Conservation (phyloP, 352 stramenopile species). For the Phytophthora sojae region DNA sequence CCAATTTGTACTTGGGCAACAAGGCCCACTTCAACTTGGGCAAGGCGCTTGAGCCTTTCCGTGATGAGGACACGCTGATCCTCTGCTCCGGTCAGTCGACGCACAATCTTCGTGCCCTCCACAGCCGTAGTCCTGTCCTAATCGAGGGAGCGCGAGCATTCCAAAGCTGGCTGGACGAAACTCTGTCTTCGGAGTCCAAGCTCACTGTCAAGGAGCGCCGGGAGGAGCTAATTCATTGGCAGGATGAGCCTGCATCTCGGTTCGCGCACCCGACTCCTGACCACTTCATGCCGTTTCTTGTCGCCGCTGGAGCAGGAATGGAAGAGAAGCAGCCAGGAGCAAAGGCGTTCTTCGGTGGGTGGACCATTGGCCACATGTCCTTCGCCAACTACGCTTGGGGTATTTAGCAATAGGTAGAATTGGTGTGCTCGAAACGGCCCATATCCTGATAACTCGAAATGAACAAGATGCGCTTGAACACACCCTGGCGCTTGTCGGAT, state of each 20-base stretch:
- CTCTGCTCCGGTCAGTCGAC: slow-evolving; percentile 59
- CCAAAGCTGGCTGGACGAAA: background rate
- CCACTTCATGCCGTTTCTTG: background rate
- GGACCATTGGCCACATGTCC: background rate
- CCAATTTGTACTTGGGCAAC: slow-evolving; percentile 21
- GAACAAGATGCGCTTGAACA: too few relatives aligned
- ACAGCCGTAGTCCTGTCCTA: background rate
- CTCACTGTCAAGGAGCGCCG: background rate
- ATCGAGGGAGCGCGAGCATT: background rate
- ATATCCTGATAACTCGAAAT: too few relatives aligned
- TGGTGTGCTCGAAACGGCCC: too few relatives aligned
- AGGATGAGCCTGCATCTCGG: background rate
- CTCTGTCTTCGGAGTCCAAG: background rate
- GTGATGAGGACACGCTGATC: slow-evolving; percentile 74
- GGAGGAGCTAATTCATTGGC: background rate
- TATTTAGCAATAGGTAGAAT: background rate
- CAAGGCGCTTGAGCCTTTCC: slow-evolving; percentile 48
- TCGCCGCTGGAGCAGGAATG: background rate
- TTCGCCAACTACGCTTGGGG: background rate
- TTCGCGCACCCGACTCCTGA: background rate
- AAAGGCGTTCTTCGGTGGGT: background rate
- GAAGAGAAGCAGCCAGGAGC: background rate
- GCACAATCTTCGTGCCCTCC: slow-evolving; percentile 28
- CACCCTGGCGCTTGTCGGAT: too few relatives aligned
- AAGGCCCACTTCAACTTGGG: slow-evolving; percentile 58